Evolutionary conservation across 495 filamentous ascomycete genomes (phyloP).

Genomic region (Xylaria palmicola): DNA sequence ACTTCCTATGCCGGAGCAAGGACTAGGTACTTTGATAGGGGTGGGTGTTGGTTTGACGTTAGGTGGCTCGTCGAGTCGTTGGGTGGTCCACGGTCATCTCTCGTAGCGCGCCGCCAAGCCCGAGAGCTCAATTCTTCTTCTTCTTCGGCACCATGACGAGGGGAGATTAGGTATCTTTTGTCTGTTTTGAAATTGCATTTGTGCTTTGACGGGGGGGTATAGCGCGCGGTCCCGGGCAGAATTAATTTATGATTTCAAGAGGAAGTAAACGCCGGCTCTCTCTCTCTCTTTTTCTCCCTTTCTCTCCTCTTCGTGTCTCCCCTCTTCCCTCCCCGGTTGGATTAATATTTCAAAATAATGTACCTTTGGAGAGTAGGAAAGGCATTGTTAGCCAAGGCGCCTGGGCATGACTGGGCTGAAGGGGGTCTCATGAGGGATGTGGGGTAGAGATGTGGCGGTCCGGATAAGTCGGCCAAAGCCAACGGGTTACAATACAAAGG

Average conservation of each 20-base stretch:
- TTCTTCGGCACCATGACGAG: neutral
- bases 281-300: neutral
- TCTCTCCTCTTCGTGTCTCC: neutral
- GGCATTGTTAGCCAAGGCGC: constrained; percentile 20
- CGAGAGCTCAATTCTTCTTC: neutral
- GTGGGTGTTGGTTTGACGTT: too few species aligned
- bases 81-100: neutral
- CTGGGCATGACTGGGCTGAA: neutral
- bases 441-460: neutral
- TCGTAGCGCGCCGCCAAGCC: constrained; percentile 3
- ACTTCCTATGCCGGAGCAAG: neutral
- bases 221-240: constrained; percentile 1
- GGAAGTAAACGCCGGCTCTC: neutral
- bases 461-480: constrained; percentile 8
- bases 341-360: constrained; percentile 52
- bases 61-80: neutral
- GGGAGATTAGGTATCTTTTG: neutral
- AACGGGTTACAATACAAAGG: too few species aligned
- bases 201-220: constrained; percentile 5
- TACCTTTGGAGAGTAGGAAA: constrained; percentile 33
- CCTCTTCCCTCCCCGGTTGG: neutral
- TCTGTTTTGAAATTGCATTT: constrained; percentile 4
- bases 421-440: neutral
- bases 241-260: neutral
- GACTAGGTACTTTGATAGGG: neutral